Evolutionary conservation across 2,329 filamentous ascomycete species (phyloP).

Genomic region (Sporothrix variecibatus): DNA sequence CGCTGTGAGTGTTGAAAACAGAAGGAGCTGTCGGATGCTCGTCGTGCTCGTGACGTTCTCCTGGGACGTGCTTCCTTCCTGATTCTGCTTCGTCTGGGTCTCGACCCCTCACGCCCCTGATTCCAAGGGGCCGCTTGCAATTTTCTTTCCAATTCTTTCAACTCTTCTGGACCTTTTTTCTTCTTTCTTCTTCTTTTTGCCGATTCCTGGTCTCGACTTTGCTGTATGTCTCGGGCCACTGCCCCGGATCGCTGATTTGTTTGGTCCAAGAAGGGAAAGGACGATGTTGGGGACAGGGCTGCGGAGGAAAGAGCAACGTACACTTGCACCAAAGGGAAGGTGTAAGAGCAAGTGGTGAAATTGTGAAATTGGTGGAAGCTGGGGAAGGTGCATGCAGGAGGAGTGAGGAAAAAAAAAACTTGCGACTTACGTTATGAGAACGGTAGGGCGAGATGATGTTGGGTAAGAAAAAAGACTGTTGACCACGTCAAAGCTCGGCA

Average conservation of each 20-base stretch:
- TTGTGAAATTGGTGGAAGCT: neutral
- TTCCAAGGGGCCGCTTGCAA: neutral
- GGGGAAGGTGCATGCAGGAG: neutral
- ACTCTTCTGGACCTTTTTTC: neutral
- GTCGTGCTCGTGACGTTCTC: constrained; percentile 24
- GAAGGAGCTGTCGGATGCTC: constrained; percentile 17
- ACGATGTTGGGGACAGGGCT: constrained; percentile 18
- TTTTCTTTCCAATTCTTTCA: neutral
- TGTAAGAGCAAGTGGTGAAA: neutral
- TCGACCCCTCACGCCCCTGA: constrained; percentile 11
- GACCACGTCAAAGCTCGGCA: constrained; percentile 26
- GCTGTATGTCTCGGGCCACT: neutral
- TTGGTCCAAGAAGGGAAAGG: constrained; percentile 2
- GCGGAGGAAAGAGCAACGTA: neutral
- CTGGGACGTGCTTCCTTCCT: constrained; percentile 4
- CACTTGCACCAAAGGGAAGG: neutral
- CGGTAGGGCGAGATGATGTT: neutral
- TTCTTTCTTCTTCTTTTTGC: neutral
- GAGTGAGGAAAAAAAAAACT: neutral
- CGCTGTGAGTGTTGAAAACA: neutral
- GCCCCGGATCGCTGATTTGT: neutral
- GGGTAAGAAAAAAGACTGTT: neutral
- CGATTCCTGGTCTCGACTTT: neutral
- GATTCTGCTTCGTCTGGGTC: constrained; percentile 17
- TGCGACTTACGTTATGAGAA: constrained; percentile 28